Evolutionary conservation across 208 protist species (phyloP).

Genomic region (Leishmania martiniquensis): DNA sequence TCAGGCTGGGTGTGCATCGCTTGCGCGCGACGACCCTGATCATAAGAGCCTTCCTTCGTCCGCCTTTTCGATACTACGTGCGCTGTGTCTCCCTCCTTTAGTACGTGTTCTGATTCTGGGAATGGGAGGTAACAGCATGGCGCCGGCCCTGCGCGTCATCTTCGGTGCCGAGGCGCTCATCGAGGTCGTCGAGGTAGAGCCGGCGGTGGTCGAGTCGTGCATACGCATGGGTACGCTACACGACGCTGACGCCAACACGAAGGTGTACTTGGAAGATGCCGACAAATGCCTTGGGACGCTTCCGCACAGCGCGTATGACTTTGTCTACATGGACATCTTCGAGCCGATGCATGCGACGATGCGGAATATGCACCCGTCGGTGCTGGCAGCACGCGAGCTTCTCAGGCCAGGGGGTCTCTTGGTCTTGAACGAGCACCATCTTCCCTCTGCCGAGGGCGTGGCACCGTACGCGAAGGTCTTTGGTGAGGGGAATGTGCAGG

Average conservation of each 20-base stretch:
- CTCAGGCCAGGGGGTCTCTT: conserved; percentile 59
- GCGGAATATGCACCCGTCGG: conserved; percentile 54
- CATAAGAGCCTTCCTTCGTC: background rate
- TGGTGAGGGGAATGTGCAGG: conserved; percentile 61
- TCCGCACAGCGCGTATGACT: conserved; percentile 32
- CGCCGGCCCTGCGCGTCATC: conserved; percentile 49
- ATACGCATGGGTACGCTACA: conserved; percentile 34
- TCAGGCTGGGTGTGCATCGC: background rate
- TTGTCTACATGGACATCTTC: conserved; percentile 85
- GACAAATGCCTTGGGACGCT: conserved; percentile 8
- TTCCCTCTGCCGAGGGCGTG: conserved; percentile 44
- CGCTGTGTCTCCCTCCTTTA: conserved; percentile 30
- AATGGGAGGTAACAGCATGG: conserved; percentile 90
- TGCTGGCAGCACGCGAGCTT: conserved; percentile 21
- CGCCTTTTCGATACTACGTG: background rate
- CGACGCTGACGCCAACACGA: conserved; percentile 37
- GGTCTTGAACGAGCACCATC: conserved; percentile 76
- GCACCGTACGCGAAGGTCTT: conserved; percentile 44
- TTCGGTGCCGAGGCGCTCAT: conserved; percentile 50
- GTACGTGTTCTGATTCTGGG: conserved; percentile 61
- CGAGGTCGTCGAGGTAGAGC: conserved; percentile 74
- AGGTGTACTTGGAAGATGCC: conserved; percentile 49
- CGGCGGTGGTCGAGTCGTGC: conserved; percentile 60
- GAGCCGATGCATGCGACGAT: conserved; percentile 65
- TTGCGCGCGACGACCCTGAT: background rate